Percentiles rank a stretch among this genome's conserved stretches.
Evolutionary conservation across 2,329 filamentous ascomycete genomes (phyloP).

Genomic region (Trichoderma sp.): DNA sequence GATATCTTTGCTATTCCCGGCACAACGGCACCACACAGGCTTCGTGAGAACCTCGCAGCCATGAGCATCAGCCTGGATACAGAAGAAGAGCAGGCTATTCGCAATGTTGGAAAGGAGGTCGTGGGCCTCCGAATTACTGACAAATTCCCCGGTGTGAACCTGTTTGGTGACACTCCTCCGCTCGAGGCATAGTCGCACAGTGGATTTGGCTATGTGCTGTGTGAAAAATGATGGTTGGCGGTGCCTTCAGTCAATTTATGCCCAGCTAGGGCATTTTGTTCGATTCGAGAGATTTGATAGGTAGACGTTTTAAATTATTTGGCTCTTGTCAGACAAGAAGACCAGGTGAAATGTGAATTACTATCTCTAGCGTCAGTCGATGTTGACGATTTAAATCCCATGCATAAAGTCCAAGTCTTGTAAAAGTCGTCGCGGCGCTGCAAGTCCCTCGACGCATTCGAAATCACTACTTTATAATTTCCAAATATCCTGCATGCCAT

Average conservation of each 20-base stretch:
- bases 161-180: slow-evolving; percentile 4
- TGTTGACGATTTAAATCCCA: neutral
- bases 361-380: neutral
- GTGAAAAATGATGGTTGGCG: neutral
- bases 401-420: neutral
- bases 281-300: neutral
- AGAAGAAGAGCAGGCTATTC: neutral
- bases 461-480: neutral
- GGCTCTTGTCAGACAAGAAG: neutral
- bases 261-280: neutral
- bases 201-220: neutral
- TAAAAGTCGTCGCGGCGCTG: neutral
- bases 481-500: neutral
- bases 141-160: neutral
- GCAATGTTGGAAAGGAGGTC: neutral
- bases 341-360: no score
- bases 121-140: neutral
- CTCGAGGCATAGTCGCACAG: neutral
- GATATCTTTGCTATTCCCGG: slow-evolving; percentile 59
- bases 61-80: neutral
- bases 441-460: neutral
- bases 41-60: neutral
- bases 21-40: slow-evolving; percentile 40
- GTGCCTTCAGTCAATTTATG: neutral
- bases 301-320: neutral